These are phyloP conservation scores for Colletotrichum melonis DNA, from an alignment of 2,329 filamentous ascomycete species.

Conservation along the genomic window DNA sequence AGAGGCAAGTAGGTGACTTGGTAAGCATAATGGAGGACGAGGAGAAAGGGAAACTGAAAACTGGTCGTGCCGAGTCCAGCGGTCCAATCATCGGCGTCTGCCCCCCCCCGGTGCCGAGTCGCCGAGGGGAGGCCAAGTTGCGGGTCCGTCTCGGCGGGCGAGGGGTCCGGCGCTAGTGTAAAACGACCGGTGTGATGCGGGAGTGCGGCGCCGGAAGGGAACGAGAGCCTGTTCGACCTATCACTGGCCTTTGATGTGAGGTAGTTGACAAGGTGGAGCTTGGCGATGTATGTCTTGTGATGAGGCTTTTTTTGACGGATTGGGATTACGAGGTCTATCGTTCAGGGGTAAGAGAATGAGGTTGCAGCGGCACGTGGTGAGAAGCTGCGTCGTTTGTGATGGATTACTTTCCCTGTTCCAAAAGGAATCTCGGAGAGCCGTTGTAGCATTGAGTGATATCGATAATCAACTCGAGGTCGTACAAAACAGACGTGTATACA, in stretches of 20 bases:
- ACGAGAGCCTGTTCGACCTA: background rate
- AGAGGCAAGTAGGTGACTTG: no score
- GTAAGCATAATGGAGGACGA: no score
- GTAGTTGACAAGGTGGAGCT: background rate
- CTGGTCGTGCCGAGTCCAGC: background rate
- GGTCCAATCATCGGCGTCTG: slow-evolving; percentile 17
- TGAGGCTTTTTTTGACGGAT: background rate
- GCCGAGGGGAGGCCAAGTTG: background rate
- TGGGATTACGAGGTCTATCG: background rate
- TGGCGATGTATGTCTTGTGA: background rate
- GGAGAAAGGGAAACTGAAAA: no score
- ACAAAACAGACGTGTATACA: no score
- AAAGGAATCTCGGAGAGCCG: no score
- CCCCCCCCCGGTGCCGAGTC: background rate
- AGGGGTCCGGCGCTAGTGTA: background rate
- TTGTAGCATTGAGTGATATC: background rate
- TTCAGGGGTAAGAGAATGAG: background rate
- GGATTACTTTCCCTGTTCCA: background rate
- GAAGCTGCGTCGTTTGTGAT: background rate
- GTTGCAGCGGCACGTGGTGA: background rate
- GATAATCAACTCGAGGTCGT: no score
- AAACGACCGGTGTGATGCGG: background rate
- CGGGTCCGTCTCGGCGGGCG: background rate
- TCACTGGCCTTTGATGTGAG: background rate
- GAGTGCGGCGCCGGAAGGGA: background rate